These are phyloP conservation scores for Candida chauliodis DNA, from an alignment of 805 yeast genomes.

Conservation along the genomic window DNA sequence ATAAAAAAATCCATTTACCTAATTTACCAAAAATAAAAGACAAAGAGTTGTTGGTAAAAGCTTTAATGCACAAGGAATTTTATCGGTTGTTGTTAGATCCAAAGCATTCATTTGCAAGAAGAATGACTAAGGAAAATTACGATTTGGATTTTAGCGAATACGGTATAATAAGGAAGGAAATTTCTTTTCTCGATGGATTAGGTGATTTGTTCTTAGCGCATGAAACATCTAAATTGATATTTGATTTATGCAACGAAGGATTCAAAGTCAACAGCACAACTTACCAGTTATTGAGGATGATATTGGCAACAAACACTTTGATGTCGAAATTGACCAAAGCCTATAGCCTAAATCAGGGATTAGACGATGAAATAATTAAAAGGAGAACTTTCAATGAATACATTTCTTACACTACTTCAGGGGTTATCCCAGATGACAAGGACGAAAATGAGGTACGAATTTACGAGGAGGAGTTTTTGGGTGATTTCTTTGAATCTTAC, in stretches of 20 bases:
- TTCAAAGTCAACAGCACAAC: conserved; percentile 7
- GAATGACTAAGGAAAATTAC: conserved; percentile 16
- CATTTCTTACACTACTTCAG: conserved; percentile 20
- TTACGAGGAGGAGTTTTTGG: conserved; percentile 41
- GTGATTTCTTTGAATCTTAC: conserved; percentile 40
- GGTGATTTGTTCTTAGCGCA: conserved; percentile 39
- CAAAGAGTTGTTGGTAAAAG: conserved; percentile 26
- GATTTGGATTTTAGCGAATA: conserved; percentile 18
- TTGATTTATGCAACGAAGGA: conserved; percentile 15
- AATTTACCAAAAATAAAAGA: conserved; percentile 30
- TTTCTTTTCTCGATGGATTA: conserved; percentile 38
- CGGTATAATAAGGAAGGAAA: conserved; percentile 27
- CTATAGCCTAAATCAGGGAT: conserved; percentile 31
- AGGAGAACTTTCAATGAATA: conserved; percentile 16
- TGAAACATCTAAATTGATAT: conserved; percentile 34
- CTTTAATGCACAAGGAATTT: conserved; percentile 37
- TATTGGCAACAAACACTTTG: conserved; percentile 36
- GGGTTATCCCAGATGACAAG: conserved; percentile 10
- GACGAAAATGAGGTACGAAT: conserved; percentile 16
- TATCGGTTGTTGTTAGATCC: conserved; percentile 26
- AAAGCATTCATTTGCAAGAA: conserved; percentile 23
- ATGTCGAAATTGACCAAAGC: conserved; percentile 33
- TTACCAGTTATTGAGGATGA: conserved; percentile 22
- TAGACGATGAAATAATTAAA: conserved; percentile 26
- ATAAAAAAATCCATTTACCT: conserved; percentile 27